Conservation (phyloP, 2,329 filamentous ascomycete genomes). For the Canariomyces notabilis region DNA sequence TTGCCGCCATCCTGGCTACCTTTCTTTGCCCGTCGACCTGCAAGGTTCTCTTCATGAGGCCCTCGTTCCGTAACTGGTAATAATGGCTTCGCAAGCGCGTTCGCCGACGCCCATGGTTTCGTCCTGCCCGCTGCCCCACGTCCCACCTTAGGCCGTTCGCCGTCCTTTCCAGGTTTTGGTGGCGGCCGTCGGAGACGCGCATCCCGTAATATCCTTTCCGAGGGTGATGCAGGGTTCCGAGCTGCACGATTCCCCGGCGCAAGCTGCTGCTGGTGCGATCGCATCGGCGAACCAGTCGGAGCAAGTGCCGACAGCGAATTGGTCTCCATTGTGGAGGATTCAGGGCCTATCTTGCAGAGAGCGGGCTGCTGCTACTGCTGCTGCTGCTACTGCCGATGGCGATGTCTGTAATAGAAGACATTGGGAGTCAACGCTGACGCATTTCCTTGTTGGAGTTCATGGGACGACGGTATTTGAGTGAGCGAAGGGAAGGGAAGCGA, state of each 20-base stretch:
- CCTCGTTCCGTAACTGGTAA: conserved; percentile 44
- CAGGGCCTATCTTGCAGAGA: conserved; percentile 15
- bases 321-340: conserved; percentile 22
- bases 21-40: conserved; percentile 40
- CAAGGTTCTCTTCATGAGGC: conserved; percentile 37
- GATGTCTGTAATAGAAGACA: conserved; percentile 21
- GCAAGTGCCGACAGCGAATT: conserved; percentile 18
- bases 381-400: conserved; percentile 14
- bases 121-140: conserved; percentile 16
- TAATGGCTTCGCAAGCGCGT: conserved; percentile 34
- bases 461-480: background rate
- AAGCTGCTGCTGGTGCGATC: conserved; percentile 17
- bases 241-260: conserved; percentile 11
- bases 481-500: too few relatives aligned
- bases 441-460: background rate
- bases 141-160: conserved; percentile 19
- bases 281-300: conserved; percentile 16
- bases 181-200: conserved; percentile 16
- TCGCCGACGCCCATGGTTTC: conserved; percentile 27
- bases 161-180: conserved; percentile 21
- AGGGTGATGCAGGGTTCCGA: conserved; percentile 15
- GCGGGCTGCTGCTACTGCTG: conserved; percentile 17
- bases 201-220: conserved; percentile 14
- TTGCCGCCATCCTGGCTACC: conserved; percentile 53
- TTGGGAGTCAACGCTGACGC: conserved; percentile 20